Percentiles rank a stretch among this genome's conserved stretches.
Evolutionary conservation across 1,284 basidiomycete genomes (phyloP).

Genomic region (Takashimella tepidaria): DNA sequence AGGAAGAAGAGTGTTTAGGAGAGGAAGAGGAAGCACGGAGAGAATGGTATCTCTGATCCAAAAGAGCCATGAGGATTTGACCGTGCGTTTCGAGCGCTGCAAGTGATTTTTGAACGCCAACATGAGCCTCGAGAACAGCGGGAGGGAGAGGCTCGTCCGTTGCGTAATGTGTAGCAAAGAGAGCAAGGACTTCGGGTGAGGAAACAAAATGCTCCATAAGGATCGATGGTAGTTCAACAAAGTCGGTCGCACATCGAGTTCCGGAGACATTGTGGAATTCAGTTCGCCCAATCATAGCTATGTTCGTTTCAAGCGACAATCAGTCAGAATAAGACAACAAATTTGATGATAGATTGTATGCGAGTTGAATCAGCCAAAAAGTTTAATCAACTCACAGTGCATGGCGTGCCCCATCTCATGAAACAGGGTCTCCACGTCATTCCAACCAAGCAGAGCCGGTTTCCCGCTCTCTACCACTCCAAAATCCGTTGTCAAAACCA

Average conservation of each 20-base stretch:
- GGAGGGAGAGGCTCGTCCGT: conserved; percentile 66
- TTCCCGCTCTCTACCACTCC: conserved; percentile 55
- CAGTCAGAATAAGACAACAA: background rate
- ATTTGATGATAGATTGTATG: conserved; percentile 8
- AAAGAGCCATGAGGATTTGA: conserved; percentile 81
- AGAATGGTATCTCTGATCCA: conserved; percentile 91
- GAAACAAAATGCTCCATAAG: conserved; percentile 95
- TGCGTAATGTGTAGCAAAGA: conserved; percentile 60
- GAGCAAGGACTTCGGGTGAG: conserved; percentile 72
- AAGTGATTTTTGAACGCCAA: conserved; percentile 47
- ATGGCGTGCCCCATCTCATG: conserved; percentile 99
- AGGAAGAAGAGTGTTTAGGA: background rate
- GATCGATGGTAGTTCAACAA: conserved; percentile 95
- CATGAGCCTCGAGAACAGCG: conserved; percentile 52
- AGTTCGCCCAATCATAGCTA: conserved; percentile 96
- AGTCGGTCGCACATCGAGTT: conserved; percentile 97
- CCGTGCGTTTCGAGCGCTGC: conserved; percentile 71
- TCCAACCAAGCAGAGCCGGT: conserved; percentile 78
- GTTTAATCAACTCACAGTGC: conserved; percentile 69
- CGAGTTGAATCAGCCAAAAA: conserved; percentile 1
- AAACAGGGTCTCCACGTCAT: conserved; percentile 90
- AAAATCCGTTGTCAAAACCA: conserved; percentile 90
- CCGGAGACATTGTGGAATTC: conserved; percentile 98
- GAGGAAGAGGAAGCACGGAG: conserved; percentile 15
- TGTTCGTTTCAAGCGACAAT: conserved; percentile 5